Percentiles rank a stretch among this genome's conserved stretches.
Evolutionary conservation across 371 early-diverging fungal species (phyloP).

Genomic region (Apophysomyces ossiformis): DNA sequence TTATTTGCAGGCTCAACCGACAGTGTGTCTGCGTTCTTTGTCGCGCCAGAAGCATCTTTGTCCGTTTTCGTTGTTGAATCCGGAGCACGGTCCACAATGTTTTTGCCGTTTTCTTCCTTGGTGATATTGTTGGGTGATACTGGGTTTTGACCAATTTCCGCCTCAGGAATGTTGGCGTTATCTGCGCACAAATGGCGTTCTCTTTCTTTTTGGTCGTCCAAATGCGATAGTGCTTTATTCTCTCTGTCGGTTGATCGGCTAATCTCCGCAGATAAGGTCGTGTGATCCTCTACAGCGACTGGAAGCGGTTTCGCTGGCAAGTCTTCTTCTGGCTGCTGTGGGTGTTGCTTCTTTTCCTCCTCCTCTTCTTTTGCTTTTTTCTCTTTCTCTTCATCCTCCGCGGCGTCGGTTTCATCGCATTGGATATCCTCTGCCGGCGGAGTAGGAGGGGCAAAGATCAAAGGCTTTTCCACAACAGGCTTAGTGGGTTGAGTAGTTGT

Average conservation of each 20-base stretch:
- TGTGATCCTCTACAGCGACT: not conserved
- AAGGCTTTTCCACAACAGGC: not conserved
- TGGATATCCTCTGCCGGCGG: constrained; percentile 1
- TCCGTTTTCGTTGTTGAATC: not conserved
- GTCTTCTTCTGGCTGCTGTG: not conserved
- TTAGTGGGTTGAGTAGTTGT: not conserved
- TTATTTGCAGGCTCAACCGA: too few species aligned
- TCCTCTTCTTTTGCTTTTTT: not conserved
- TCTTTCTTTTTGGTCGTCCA: not conserved
- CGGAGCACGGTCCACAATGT: constrained; percentile 1
- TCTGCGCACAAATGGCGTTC: not conserved
- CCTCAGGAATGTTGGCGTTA: not conserved
- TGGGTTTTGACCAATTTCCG: constrained; percentile 1
- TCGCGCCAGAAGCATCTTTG: not conserved
- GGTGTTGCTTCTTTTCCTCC: not conserved
- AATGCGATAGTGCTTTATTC: not conserved
- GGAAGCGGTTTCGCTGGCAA: not conserved
- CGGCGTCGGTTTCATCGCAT: not conserved
- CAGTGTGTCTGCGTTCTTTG: too few species aligned
- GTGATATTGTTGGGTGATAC: not conserved
- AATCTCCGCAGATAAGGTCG: constrained; percentile 8
- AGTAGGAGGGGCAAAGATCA: not conserved
- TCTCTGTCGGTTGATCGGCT: not conserved
- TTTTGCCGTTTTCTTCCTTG: not conserved
- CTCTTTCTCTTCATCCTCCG: not conserved